These are phyloP conservation scores for Candida fluviatilis DNA, from an alignment of 805 yeast species.

Conservation along the genomic window DNA sequence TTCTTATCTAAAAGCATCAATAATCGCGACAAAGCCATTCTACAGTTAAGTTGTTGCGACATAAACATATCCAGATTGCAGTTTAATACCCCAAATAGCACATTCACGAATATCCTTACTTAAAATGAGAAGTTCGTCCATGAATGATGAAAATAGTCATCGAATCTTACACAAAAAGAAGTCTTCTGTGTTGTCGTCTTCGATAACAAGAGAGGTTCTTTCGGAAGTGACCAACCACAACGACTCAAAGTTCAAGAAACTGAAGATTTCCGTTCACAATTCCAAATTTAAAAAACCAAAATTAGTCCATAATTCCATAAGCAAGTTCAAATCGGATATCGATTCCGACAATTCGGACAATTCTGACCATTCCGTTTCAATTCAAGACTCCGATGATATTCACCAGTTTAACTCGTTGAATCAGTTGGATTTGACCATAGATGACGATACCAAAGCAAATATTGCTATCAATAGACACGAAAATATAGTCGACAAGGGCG, in stretches of 20 bases:
- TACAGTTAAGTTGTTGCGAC: too few relatives aligned
- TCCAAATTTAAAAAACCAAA: background rate
- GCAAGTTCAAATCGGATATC: background rate
- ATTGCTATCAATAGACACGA: background rate
- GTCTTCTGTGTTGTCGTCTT: background rate
- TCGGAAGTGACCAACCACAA: background rate
- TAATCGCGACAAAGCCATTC: too few relatives aligned
- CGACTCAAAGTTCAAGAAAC: constrained; percentile 3
- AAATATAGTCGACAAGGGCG: background rate
- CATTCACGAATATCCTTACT: too few relatives aligned
- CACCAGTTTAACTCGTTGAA: constrained; percentile 2
- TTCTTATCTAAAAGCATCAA: too few relatives aligned
- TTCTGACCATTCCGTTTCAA: background rate
- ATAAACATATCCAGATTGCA: too few relatives aligned
- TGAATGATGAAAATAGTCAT: constrained; percentile 3
- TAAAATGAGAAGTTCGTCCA: constrained; percentile 1
- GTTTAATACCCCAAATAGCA: too few relatives aligned
- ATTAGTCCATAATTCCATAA: background rate
- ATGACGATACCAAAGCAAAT: background rate
- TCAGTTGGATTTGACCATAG: background rate
- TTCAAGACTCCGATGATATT: constrained; percentile 2
- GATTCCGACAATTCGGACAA: constrained; percentile 1
- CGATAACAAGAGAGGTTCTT: background rate
- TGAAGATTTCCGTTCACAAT: background rate
- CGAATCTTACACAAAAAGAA: background rate